These are phyloP conservation scores for Candida ovalis DNA, from an alignment of 805 yeast species.

Conservation along the genomic window DNA sequence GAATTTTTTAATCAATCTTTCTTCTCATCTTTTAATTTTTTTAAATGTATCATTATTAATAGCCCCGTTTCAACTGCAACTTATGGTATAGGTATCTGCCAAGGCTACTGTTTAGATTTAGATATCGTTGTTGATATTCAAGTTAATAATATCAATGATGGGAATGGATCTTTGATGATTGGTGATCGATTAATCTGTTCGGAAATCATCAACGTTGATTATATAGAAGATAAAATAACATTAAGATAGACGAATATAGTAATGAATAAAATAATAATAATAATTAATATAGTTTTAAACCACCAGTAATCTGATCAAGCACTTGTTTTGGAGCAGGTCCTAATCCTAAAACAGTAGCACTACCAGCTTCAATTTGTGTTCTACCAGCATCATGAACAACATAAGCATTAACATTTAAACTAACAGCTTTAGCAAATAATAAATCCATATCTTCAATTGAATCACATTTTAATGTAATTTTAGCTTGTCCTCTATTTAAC, in stretches of 20 bases:
- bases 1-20: background rate
- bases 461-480: conserved; percentile 77
- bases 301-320: conserved; percentile 78
- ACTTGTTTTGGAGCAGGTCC: conserved; percentile 93
- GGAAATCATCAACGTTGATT: conserved; percentile 40
- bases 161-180: conserved; percentile 24
- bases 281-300: conserved; percentile 62
- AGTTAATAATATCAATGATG: conserved; percentile 19
- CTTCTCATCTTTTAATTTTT: conserved; percentile 16
- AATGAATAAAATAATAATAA: background rate
- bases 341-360: conserved; percentile 92
- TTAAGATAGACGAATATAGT: conserved; percentile 21
- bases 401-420: conserved; percentile 72
- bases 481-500: conserved; percentile 87
- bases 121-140: conserved; percentile 44
- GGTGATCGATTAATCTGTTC: conserved; percentile 48
- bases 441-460: conserved; percentile 69
- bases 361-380: conserved; percentile 94
- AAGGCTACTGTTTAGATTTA: conserved; percentile 46
- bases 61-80: conserved; percentile 15
- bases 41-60: conserved; percentile 43
- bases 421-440: conserved; percentile 75
- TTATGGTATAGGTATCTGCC: conserved; percentile 24
- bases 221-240: conserved; percentile 36
- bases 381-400: conserved; percentile 95